Evolutionary conservation across 768 basidiomycete species (phyloP).

Genomic region (Lyophyllum semitale): DNA sequence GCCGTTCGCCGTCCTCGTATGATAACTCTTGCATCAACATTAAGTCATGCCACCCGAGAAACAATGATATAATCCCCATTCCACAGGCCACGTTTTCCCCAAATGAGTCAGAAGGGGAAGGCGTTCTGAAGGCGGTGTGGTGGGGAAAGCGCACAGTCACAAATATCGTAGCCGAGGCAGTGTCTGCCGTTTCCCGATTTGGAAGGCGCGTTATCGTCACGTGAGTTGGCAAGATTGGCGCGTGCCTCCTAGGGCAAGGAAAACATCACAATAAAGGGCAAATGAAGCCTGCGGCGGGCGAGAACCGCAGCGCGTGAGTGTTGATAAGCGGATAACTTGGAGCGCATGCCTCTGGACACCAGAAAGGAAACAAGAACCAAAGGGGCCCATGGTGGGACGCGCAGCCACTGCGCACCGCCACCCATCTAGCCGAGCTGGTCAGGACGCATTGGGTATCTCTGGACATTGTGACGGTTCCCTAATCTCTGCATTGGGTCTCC

Average conservation of each 20-base stretch:
- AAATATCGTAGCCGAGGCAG: not conserved
- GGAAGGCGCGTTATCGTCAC: conserved; percentile 8
- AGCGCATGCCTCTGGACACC: not conserved
- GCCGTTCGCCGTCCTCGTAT: not conserved
- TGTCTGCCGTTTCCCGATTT: not conserved
- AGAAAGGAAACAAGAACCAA: not conserved
- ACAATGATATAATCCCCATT: not conserved
- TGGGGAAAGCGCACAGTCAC: too few relatives aligned
- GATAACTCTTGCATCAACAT: not conserved
- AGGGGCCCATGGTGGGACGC: not conserved
- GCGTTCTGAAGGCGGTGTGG: not conserved
- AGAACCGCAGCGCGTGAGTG: not conserved
- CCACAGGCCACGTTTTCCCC: not conserved
- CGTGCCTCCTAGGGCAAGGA: not conserved
- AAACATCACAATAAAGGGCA: too few relatives aligned
- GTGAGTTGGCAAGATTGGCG: not conserved
- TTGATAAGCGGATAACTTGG: not conserved
- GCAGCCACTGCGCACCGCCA: not conserved
- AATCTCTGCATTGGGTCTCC: too few relatives aligned
- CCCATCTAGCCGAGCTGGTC: not conserved
- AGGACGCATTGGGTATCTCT: not conserved
- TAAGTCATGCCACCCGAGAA: not conserved
- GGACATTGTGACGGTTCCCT: too few relatives aligned
- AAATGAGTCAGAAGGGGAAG: conserved; percentile 3
- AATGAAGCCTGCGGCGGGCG: too few relatives aligned